Percentiles rank a stretch among this genome's conserved stretches.
Evolutionary conservation across 805 yeast species (phyloP).

Genomic region (Naumovozyma castellii): DNA sequence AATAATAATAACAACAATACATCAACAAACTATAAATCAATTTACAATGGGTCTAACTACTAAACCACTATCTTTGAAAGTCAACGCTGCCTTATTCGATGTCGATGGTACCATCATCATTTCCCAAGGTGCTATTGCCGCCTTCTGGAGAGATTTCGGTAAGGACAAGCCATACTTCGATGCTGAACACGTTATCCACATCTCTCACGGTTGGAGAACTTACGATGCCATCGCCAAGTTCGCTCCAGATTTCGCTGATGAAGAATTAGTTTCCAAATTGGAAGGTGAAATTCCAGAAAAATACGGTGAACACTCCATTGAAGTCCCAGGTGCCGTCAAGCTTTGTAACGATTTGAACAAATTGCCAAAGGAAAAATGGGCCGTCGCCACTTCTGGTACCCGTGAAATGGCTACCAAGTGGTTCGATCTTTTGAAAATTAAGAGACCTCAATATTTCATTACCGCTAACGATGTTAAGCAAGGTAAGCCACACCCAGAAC

Average conservation of each 20-base stretch:
- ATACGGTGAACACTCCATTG: slow-evolving; percentile 63
- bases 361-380: slow-evolving; percentile 58
- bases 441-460: slow-evolving; percentile 65
- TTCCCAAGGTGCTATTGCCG: slow-evolving; percentile 74
- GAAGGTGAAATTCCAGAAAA: slow-evolving; percentile 64
- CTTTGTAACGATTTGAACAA: slow-evolving; percentile 46
- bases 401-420: slow-evolving; percentile 68
- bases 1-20: not conserved
- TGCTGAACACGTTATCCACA: slow-evolving; percentile 60
- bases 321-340: slow-evolving; percentile 67
- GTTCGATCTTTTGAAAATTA: slow-evolving; percentile 55
- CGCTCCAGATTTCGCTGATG: slow-evolving; percentile 66
- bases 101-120: slow-evolving; percentile 82
- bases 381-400: slow-evolving; percentile 81
- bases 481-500: slow-evolving; percentile 86
- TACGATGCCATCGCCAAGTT: slow-evolving; percentile 64
- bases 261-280: slow-evolving; percentile 52
- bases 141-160: slow-evolving; percentile 71
- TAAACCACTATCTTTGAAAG: slow-evolving; percentile 28
- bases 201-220: slow-evolving; percentile 78
- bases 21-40: not conserved
- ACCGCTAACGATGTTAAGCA: slow-evolving; percentile 70
- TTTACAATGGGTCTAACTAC: slow-evolving; percentile 18
- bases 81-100: slow-evolving; percentile 58
- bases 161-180: slow-evolving; percentile 57